phyloP scores from a whole-genome alignment of 73 alveolate species.

The Paramecium tetraurelia region DNA sequence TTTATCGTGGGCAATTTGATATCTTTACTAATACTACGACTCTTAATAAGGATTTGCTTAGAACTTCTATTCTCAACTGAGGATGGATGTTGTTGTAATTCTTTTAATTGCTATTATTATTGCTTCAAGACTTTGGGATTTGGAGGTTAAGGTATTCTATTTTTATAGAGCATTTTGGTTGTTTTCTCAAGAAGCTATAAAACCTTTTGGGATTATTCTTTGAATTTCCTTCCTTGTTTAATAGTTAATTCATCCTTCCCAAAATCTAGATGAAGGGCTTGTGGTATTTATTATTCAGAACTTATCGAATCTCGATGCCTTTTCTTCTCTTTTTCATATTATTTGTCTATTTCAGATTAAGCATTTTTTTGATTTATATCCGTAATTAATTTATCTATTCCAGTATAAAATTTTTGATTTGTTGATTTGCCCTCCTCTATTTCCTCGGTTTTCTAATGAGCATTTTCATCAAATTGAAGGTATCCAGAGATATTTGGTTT shows the following conservation, averaged over 20 bases:
- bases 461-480: neutral
- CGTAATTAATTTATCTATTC: constrained; percentile 25
- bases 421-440: neutral
- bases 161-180: neutral
- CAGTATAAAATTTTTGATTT: constrained; percentile 15
- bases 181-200: neutral
- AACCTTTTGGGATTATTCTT: neutral
- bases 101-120: neutral
- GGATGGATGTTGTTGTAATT: neutral
- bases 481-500: constrained; percentile 3
- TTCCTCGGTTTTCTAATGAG: neutral
- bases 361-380: constrained; percentile 17
- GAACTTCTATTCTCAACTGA: neutral
- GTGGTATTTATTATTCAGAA: neutral
- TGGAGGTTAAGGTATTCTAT: neutral
- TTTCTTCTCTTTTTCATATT: constrained; percentile 21
- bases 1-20: neutral
- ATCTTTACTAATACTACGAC: neutral
- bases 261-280: neutral
- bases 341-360: neutral
- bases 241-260: neutral
- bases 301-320: neutral
- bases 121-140: neutral
- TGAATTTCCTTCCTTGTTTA: neutral
- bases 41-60: neutral